A percentile compares a stretch with the other conserved stretches of the same genome.
These are phyloP conservation scores for Sesbania bispinosa DNA, from an alignment of 306 rosid species.

Conservation along the genomic window DNA sequence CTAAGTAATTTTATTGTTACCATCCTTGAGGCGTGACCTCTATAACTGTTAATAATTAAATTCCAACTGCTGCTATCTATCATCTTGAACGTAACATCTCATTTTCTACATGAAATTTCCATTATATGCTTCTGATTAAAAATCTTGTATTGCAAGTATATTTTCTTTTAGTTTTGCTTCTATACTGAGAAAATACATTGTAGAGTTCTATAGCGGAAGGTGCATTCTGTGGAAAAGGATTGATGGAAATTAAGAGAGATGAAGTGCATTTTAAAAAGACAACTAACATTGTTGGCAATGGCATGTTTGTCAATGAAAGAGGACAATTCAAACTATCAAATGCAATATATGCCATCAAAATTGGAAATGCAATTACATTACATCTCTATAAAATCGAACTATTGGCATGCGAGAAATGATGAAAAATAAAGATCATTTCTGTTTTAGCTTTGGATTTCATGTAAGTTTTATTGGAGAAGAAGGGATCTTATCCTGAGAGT, in stretches of 20 bases:
- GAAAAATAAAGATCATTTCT: background rate
- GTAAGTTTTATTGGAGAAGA: background rate
- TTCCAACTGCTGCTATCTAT: background rate
- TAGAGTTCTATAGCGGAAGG: background rate
- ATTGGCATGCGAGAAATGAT: background rate
- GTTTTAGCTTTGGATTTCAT: slow-evolving; percentile 8
- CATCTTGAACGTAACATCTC: background rate
- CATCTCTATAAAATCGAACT: background rate
- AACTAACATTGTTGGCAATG: background rate
- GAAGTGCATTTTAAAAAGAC: background rate
- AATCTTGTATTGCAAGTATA: background rate
- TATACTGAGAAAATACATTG: background rate
- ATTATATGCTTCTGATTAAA: slow-evolving; percentile 1
- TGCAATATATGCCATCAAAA: background rate
- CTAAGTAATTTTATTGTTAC: background rate
- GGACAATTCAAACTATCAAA: background rate
- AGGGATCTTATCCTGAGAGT: background rate
- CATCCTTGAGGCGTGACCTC: slow-evolving; percentile 16
- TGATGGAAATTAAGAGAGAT: background rate
- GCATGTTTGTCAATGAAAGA: background rate
- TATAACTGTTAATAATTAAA: background rate
- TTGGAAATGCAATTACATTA: background rate
- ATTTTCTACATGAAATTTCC: background rate
- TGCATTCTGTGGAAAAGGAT: slow-evolving; percentile 11
- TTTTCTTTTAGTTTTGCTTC: background rate